Conservation (phyloP, 2,329 filamentous ascomycete genomes). For the Aspergillus novofumigatus region DNA sequence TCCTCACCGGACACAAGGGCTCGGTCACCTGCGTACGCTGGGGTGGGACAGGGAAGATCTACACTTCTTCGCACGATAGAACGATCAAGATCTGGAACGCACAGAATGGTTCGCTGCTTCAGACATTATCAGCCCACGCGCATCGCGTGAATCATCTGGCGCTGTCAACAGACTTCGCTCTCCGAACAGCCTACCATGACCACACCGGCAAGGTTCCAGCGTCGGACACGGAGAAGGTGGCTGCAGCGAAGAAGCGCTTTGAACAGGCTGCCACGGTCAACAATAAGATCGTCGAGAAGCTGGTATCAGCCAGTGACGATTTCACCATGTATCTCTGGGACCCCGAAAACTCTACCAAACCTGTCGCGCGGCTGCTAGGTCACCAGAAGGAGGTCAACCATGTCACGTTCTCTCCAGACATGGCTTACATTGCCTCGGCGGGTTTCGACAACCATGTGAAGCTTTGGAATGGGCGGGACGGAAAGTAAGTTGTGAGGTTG, state of each 20-base stretch:
- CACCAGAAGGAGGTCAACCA: constrained; percentile 98
- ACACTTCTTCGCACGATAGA: constrained; percentile 85
- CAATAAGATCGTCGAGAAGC: constrained; percentile 72
- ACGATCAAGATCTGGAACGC: constrained; percentile 88
- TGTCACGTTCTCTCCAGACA: constrained; percentile 90
- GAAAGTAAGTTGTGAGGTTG: constrained; percentile 41
- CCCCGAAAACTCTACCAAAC: constrained; percentile 71
- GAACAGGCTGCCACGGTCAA: constrained; percentile 76
- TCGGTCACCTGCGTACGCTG: constrained; percentile 88
- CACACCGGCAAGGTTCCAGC: constrained; percentile 68
- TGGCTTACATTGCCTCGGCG: constrained; percentile 77
- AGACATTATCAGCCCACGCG: constrained; percentile 75
- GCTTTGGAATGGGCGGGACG: constrained; percentile 76
- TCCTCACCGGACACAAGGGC: constrained; percentile 82
- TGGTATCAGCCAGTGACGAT: constrained; percentile 90
- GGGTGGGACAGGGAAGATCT: constrained; percentile 84
- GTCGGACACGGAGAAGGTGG: constrained; percentile 65
- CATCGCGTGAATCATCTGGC: constrained; percentile 97
- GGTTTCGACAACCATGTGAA: constrained; percentile 95
- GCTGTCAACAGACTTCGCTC: constrained; percentile 84
- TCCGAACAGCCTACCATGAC: constrained; percentile 82
- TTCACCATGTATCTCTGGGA: constrained; percentile 97
- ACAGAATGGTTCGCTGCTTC: constrained; percentile 70
- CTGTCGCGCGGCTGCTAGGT: constrained; percentile 80
- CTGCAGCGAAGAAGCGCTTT: constrained; percentile 76